Evolutionary conservation across 2,329 filamentous ascomycete species (phyloP).

Genomic region (Aspergillus sp.): DNA sequence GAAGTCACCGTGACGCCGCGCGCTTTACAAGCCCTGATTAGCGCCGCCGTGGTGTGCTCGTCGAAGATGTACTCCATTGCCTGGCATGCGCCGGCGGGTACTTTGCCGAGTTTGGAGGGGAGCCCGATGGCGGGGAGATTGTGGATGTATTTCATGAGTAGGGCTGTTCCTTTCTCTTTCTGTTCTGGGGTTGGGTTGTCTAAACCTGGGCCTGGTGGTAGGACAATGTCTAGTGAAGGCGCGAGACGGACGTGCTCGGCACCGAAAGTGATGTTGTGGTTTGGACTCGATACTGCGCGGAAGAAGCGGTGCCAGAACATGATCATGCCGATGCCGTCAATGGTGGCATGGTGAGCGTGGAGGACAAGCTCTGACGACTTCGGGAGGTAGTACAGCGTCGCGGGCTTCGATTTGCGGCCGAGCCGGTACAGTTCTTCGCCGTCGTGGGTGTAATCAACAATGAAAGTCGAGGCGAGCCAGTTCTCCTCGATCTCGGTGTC

Average conservation of each 20-base stretch:
- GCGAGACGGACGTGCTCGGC: not conserved
- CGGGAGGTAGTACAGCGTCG: slow-evolving; percentile 6
- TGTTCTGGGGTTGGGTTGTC: not conserved
- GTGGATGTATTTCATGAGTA: not conserved
- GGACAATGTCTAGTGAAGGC: not conserved
- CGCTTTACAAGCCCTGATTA: not conserved
- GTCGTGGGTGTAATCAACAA: not conserved
- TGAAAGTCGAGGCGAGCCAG: not conserved
- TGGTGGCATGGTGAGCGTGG: not conserved
- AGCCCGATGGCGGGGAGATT: not conserved
- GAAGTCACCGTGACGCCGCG: not conserved
- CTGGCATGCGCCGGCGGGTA: not conserved
- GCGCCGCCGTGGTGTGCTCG: not conserved
- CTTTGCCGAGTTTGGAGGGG: not conserved
- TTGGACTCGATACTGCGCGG: not conserved
- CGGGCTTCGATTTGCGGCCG: not conserved
- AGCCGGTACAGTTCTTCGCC: not conserved
- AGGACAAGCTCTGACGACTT: slow-evolving; percentile 4
- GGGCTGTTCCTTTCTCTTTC: not conserved
- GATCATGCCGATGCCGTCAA: slow-evolving; percentile 1
- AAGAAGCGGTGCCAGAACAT: not conserved
- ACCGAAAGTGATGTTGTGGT: not conserved
- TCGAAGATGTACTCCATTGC: not conserved
- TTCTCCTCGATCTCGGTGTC: not conserved
- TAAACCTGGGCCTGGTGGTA: not conserved